These are phyloP conservation scores for Panaeolus cyanescens DNA, from an alignment of 768 basidiomycete species.

Conservation along the genomic window DNA sequence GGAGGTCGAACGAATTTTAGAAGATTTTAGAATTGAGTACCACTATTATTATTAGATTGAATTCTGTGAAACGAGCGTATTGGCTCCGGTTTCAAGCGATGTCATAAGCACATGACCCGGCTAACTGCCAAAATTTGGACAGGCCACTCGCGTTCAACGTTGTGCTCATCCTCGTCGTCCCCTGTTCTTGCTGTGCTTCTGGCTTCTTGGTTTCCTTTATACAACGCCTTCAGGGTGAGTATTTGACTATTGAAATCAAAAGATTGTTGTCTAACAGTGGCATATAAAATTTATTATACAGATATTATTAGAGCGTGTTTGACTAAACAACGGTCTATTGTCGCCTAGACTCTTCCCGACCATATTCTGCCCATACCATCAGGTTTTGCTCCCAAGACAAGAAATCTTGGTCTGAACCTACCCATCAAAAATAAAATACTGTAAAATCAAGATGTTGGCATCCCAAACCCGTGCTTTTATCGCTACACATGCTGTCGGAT, in stretches of 20 bases:
- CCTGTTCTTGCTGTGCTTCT: background rate
- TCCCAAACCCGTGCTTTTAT: background rate
- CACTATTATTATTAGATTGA: too few relatives aligned
- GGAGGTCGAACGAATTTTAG: too few relatives aligned
- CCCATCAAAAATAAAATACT: background rate
- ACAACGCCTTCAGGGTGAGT: too few relatives aligned
- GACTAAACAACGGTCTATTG: background rate
- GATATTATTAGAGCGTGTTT: background rate
- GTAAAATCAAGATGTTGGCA: background rate
- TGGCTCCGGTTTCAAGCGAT: slow-evolving; percentile 1
- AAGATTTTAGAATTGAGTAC: too few relatives aligned
- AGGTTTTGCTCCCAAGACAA: background rate
- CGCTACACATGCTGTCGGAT: background rate
- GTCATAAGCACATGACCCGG: background rate
- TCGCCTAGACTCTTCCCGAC: background rate
- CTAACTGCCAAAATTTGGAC: slow-evolving; percentile 1
- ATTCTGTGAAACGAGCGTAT: too few relatives aligned
- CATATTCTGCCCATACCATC: background rate
- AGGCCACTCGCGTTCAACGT: background rate
- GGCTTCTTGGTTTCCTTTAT: background rate
- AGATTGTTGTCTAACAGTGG: background rate
- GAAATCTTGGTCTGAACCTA: background rate
- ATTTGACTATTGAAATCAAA: too few relatives aligned
- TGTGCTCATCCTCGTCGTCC: background rate
- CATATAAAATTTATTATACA: too few relatives aligned